phyloP scores from a whole-genome alignment of 495 filamentous ascomycete species.

The Neurospora discreta region DNA sequence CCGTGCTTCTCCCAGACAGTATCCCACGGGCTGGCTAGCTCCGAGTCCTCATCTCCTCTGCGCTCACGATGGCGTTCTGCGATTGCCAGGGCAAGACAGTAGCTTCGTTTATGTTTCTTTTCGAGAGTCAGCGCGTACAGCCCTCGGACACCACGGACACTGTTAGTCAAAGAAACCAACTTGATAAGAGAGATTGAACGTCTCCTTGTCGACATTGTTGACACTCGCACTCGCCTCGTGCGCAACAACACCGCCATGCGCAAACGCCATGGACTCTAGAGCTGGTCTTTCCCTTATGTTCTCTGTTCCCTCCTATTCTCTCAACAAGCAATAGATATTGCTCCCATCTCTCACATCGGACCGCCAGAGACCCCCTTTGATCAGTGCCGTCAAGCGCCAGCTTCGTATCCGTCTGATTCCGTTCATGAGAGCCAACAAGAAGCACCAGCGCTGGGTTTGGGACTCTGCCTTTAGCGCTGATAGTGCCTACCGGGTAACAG shows the following conservation, averaged over 20 bases:
- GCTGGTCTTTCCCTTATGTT: background rate
- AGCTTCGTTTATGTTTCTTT: no score
- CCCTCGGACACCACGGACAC: no score
- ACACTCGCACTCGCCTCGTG: background rate
- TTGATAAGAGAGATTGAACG: no score
- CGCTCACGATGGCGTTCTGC: no score
- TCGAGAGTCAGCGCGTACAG: no score
- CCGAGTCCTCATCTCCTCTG: background rate
- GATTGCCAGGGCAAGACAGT: no score
- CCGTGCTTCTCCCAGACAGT: background rate
- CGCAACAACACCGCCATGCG: background rate
- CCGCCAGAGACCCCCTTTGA: background rate
- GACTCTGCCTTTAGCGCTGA: conserved; percentile 98
- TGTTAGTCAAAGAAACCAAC: no score
- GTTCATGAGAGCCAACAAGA: conserved; percentile 25
- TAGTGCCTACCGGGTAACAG: conserved; percentile 88
- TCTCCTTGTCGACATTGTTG: background rate
- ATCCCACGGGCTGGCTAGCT: background rate
- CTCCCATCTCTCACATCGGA: background rate
- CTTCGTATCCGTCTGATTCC: background rate
- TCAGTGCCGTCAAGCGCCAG: background rate
- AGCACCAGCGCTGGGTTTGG: conserved; percentile 98
- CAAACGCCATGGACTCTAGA: background rate
- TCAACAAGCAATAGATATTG: background rate
- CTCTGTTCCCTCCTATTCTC: background rate